Evolutionary conservation across 176 grass and related monocot genomes (phyloP), one percentile per base, ranked within the genome.

Genomic region (Themeda triandra): DNA sequence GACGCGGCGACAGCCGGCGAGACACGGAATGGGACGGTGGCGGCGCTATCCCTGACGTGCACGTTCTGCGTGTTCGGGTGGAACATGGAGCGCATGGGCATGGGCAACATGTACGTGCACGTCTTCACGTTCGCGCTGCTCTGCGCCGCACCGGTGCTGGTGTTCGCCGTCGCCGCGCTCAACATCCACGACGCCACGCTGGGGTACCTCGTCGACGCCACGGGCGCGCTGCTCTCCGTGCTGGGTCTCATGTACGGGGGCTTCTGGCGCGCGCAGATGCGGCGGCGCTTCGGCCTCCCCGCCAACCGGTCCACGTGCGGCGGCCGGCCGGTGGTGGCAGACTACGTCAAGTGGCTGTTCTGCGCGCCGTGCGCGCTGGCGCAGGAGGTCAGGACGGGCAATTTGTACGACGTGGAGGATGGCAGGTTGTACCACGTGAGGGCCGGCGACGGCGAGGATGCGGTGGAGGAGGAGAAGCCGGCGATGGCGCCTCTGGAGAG

Each of bases 31-130:
- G 13, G 13, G 37, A 72, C 89, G 24, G 88, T 80, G 68, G 74
- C 84, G 69, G 85, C 51, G 66, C 45, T 88, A 23, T 93, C 94
- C 4, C 14, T 89, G 42, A 79, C 83, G 30, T 96, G 94, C 91
- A 91, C 85, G 27, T 91, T 80, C 80, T 93, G 89, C 60, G 81
- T 96, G 31, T 96, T 96, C 77, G 94, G 94, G 29, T 96, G 94
- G 94, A 96, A 96, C 86, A 91, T 93, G 94, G 90, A 96, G 81
- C 85, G 94, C 12, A 74, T 96, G n/a, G 94, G 94, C 0, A 71
- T 96, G 2, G 94, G 94, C 24, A 91, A 89, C 82, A 93, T 93
- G 89, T 93, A 92, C 80, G 91, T 97, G 28, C 94, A 97, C 75
- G 87, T 83, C 32, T 83, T 78, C 84, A 93, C 91, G 8, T 97